A percentile compares a stretch with the other conserved stretches of the same genome.
Evolutionary conservation across 2,329 filamentous ascomycete species (phyloP).

Genomic region (Colletotrichum sp.): DNA sequence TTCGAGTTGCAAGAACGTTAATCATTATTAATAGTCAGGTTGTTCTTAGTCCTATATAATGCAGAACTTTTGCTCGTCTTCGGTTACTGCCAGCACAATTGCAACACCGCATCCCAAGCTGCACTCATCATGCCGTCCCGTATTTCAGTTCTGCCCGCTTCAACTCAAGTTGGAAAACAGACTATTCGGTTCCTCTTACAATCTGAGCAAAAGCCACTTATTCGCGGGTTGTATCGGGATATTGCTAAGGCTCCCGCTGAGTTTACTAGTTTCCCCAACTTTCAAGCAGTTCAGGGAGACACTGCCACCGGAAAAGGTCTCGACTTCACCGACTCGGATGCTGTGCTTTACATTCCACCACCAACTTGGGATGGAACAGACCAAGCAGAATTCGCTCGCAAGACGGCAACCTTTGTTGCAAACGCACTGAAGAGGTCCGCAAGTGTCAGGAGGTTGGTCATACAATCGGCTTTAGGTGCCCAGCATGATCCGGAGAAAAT

Average conservation of each 20-base stretch:
- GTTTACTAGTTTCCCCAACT: slow-evolving; percentile 28
- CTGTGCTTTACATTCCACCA: slow-evolving; percentile 37
- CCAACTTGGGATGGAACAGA: slow-evolving; percentile 31
- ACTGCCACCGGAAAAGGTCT: slow-evolving; percentile 26
- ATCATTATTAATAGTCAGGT: no score
- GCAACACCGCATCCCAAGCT: no score
- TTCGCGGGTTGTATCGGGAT: slow-evolving; percentile 31
- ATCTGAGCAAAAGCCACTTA: fast-evolving
- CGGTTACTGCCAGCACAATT: no score
- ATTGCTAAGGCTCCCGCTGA: slow-evolving; percentile 29
- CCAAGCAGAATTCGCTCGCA: slow-evolving; percentile 27
- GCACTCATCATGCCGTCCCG: no score
- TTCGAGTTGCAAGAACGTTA: no score
- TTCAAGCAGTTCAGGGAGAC: slow-evolving; percentile 33
- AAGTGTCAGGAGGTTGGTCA: slow-evolving; percentile 25
- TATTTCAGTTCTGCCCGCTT: no score
- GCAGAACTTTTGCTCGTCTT: no score
- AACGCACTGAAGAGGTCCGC: slow-evolving; percentile 21
- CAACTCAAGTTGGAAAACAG: no score
- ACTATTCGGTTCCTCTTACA: no score
- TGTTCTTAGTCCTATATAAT: no score
- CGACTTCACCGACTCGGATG: slow-evolving; percentile 32
- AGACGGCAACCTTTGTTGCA: slow-evolving; percentile 27
- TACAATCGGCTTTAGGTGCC: slow-evolving; percentile 32
- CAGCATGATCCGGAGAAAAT: slow-evolving; percentile 30